Percentiles rank a stretch among this genome's conserved stretches.
Evolutionary conservation across 2,329 filamentous ascomycete genomes (phyloP).

Genomic region (Xylariaceae sp.): DNA sequence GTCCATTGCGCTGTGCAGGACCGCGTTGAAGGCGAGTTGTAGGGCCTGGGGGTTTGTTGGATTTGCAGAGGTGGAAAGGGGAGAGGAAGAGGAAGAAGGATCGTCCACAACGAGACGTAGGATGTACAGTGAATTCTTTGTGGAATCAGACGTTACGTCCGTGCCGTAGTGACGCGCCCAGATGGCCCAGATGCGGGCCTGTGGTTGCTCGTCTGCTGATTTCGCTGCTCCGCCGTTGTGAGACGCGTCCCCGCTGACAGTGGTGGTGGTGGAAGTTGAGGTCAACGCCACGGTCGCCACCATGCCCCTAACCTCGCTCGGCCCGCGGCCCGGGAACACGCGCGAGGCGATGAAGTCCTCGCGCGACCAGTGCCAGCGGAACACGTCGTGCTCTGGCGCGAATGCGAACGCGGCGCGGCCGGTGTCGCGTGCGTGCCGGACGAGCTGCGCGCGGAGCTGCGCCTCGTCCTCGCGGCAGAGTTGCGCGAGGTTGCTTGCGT

Average conservation of each 20-base stretch:
- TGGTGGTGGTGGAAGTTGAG: background rate
- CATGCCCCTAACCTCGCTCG: slow-evolving; percentile 72
- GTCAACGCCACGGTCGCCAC: slow-evolving; percentile 52
- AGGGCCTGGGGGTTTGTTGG: slow-evolving; percentile 44
- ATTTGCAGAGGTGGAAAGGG: slow-evolving; percentile 22
- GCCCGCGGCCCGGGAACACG: slow-evolving; percentile 54
- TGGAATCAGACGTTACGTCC: slow-evolving; percentile 50
- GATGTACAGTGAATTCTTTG: slow-evolving; percentile 72
- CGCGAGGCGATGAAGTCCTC: slow-evolving; percentile 77
- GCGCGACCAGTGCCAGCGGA: slow-evolving; percentile 79
- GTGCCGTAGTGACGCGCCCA: slow-evolving; percentile 73
- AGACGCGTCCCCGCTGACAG: background rate
- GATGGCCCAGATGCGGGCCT: slow-evolving; percentile 70
- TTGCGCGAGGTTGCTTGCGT: slow-evolving; percentile 63
- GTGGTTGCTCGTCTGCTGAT: slow-evolving; percentile 31
- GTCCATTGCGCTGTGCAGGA: slow-evolving; percentile 69
- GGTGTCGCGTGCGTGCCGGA: slow-evolving; percentile 40
- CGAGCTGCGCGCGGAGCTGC: slow-evolving; percentile 62
- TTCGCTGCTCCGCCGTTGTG: background rate
- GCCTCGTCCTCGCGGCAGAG: slow-evolving; percentile 70
- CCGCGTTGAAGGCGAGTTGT: slow-evolving; percentile 60
- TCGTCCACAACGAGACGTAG: slow-evolving; percentile 71
- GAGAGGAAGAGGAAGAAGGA: background rate
- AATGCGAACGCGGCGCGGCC: slow-evolving; percentile 66
- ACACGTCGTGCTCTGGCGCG: slow-evolving; percentile 68